These are phyloP conservation scores for Leptographium lundbergii DNA, from an alignment of 2,329 filamentous ascomycete genomes.

Conservation along the genomic window DNA sequence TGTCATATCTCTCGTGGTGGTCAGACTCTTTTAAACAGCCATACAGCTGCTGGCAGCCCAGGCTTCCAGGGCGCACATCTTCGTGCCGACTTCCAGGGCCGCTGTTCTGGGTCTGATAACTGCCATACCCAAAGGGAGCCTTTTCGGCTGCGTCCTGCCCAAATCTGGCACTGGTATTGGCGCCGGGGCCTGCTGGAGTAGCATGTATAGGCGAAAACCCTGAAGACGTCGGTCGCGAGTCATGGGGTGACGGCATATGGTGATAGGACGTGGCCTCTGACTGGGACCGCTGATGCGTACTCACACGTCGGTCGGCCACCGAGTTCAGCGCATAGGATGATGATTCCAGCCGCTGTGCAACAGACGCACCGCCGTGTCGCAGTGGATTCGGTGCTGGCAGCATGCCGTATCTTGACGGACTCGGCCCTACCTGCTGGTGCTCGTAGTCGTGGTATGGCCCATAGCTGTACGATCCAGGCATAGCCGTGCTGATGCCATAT, in stretches of 20 bases:
- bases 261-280: constrained; percentile 8
- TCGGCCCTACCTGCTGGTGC: not conserved
- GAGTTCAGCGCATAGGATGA: constrained; percentile 2
- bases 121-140: not conserved
- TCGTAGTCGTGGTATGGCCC: not conserved
- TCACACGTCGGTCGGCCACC: not conserved
- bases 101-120: not conserved
- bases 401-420: not conserved
- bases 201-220: not conserved
- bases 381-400: constrained; percentile 7
- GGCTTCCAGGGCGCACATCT: not conserved
- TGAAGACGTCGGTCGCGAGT: constrained; percentile 1
- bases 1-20: constrained; percentile 3
- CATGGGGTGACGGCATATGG: not conserved
- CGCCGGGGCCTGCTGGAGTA: no score
- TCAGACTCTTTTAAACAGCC: not conserved
- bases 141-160: not conserved
- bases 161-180: not conserved
- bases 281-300: constrained; percentile 12
- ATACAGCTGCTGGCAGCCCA: not conserved
- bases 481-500: not conserved
- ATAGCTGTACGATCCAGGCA: not conserved
- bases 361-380: not conserved
- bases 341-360: constrained; percentile 5
- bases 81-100: not conserved